Evolutionary conservation across 2,329 filamentous ascomycete genomes (phyloP).

Genomic region (Harringtonia lauricola): DNA sequence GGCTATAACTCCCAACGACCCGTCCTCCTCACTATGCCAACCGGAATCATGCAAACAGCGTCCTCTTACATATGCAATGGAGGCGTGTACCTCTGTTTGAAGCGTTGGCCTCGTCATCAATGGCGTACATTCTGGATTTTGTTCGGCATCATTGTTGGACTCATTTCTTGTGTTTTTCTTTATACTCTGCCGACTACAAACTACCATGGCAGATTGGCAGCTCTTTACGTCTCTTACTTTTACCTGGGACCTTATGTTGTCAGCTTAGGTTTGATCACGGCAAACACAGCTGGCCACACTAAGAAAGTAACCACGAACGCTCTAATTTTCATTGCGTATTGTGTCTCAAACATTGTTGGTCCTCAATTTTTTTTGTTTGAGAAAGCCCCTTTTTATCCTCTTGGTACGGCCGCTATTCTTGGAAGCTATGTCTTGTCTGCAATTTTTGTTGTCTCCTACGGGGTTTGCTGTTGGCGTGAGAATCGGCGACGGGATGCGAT

Average conservation of each 20-base stretch:
- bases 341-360: conserved; percentile 47
- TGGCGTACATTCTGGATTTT: background rate
- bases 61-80: background rate
- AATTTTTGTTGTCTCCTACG: background rate
- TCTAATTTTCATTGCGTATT: conserved; percentile 47
- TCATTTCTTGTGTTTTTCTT: background rate
- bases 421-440: background rate
- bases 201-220: background rate
- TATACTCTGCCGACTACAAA: background rate
- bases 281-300: conserved; percentile 43
- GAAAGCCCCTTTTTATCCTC: conserved; percentile 29
- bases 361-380: conserved; percentile 49
- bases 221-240: background rate
- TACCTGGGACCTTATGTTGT: background rate
- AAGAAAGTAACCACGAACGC: conserved; percentile 55
- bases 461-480: background rate
- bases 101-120: background rate
- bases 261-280: conserved; percentile 26
- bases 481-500: background rate
- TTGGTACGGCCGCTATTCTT: background rate
- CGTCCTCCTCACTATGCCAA: conserved; percentile 6
- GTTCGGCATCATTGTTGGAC: background rate
- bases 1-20: conserved; percentile 5
- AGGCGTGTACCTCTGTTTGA: background rate
- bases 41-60: conserved; percentile 2